phyloP scores from a whole-genome alignment of 768 basidiomycete genomes.

The Amanita fuliginea region DNA sequence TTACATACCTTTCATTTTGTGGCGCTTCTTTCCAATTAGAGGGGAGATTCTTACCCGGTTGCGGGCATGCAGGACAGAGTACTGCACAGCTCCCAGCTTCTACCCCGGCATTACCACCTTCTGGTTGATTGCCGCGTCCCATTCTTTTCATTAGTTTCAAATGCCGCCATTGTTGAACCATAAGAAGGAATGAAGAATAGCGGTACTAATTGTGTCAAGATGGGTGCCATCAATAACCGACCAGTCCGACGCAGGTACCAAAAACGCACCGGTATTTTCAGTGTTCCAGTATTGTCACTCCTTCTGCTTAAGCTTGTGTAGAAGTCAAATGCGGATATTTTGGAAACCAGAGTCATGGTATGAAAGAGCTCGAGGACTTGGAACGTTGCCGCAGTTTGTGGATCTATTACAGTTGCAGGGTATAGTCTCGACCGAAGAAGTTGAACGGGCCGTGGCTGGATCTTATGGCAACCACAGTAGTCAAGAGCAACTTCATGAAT shows the following conservation, averaged over 20 bases:
- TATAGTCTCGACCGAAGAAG: background rate
- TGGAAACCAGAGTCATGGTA: background rate
- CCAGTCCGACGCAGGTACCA: background rate
- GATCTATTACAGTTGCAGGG: background rate
- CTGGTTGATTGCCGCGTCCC: conserved; percentile 11
- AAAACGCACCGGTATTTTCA: background rate
- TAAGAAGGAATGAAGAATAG: conserved; percentile 10
- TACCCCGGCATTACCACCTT: conserved; percentile 7
- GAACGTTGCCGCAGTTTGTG: background rate
- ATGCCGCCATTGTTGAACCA: conserved; percentile 12
- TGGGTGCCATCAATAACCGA: background rate
- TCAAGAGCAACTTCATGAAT: background rate
- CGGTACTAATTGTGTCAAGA: background rate
- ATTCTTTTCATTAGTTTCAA: conserved; percentile 11
- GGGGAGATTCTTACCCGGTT: conserved; percentile 15
- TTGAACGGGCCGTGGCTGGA: background rate
- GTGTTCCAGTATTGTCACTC: background rate
- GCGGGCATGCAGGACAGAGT: conserved; percentile 15
- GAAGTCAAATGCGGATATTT: background rate
- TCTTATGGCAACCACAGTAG: background rate
- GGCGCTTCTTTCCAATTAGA: conserved; percentile 8
- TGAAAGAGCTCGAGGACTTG: background rate
- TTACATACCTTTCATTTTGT: background rate
- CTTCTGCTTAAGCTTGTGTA: background rate
- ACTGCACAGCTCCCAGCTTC: conserved; percentile 11